These are phyloP conservation scores for Hawksworthiomyces lignivorus DNA, from an alignment of 2,329 filamentous ascomycete genomes.

Conservation along the genomic window DNA sequence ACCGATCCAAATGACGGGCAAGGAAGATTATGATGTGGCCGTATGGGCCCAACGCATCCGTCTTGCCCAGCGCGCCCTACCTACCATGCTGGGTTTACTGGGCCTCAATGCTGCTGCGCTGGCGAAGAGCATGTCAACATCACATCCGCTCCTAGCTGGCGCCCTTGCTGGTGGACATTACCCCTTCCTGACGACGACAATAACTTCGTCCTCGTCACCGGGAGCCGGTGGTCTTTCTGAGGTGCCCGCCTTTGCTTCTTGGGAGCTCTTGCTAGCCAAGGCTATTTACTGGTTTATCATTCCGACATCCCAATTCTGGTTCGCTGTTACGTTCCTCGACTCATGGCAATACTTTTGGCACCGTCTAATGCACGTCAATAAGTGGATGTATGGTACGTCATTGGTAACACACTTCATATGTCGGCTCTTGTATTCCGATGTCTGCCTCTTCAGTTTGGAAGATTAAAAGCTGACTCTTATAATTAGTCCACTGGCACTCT, in stretches of 20 bases:
- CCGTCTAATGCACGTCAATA: constrained; percentile 94
- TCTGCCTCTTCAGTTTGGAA: constrained; percentile 32
- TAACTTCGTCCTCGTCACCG: constrained; percentile 34
- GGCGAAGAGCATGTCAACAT: constrained; percentile 64
- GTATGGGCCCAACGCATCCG: constrained; percentile 83
- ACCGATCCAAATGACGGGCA: constrained; percentile 64
- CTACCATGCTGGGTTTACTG: constrained; percentile 58
- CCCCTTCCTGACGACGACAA: constrained; percentile 53
- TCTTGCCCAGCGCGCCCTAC: constrained; percentile 69
- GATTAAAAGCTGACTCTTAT: no score
- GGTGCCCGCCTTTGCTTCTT: constrained; percentile 68
- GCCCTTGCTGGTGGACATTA: constrained; percentile 75
- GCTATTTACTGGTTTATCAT: constrained; percentile 72
- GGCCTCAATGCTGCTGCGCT: constrained; percentile 71
- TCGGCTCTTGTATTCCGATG: no score
- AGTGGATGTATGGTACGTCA: constrained; percentile 87
- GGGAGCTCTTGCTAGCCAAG: constrained; percentile 72
- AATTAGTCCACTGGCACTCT: constrained; percentile 81
- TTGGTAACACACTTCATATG: no score
- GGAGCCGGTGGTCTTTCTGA: constrained; percentile 37
- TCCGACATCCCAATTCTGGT: constrained; percentile 67
- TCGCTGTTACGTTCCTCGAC: constrained; percentile 73
- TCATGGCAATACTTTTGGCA: constrained; percentile 99
- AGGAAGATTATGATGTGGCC: constrained; percentile 77
- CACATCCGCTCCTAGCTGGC: constrained; percentile 67